Evolutionary conservation across 345 rosid species (phyloP), one percentile per base, ranked within the genome.

Genomic region (Citrus maxima): DNA sequence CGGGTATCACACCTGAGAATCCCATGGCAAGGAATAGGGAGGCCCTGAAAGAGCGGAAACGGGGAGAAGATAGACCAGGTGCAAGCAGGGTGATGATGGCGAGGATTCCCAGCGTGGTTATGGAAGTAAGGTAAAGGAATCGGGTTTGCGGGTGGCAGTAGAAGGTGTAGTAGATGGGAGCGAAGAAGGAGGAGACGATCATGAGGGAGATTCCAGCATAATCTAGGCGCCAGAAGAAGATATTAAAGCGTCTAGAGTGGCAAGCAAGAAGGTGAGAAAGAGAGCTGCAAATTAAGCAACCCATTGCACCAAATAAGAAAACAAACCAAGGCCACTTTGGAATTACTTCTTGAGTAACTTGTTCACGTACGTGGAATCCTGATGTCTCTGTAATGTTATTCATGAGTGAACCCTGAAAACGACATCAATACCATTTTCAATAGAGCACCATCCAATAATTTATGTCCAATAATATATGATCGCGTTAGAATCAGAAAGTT

Each of bases 201-300:
- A 94, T 94, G 61, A 93, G 87, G 49, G 97, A 94, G 83, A 96
- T 96, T 61, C 98, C 98, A 0, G 98, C 94, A 4, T 96, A 96
- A 84, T 96, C 98, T 4, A 96, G 87, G 38, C 97, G 95, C 99
- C 99, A 94, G 83, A 96, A 94, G 92, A 94, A 90, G 84, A 87
- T 82, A 86, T 82, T 86, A 86, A 88, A 90, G 32, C 81, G 77
- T 79, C 80, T 88, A 9, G 99, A 94, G 79, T 96, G 99, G 80
- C 94, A 94, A 66, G 98, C 98, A 10, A 96, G 89, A 76, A 94
- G 98, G 84, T 96, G 99, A 61, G 99, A 94, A 77, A 96, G 80
- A 27, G 98, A 88, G 86, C 98, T 96, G 88, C 93, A 93, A 27
- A 91, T 81, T 71, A 96, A 84, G 82, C 99, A 96, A 9, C 87